Conservation (phyloP, 768 basidiomycete genomes). For the Naematelia encephala region DNA sequence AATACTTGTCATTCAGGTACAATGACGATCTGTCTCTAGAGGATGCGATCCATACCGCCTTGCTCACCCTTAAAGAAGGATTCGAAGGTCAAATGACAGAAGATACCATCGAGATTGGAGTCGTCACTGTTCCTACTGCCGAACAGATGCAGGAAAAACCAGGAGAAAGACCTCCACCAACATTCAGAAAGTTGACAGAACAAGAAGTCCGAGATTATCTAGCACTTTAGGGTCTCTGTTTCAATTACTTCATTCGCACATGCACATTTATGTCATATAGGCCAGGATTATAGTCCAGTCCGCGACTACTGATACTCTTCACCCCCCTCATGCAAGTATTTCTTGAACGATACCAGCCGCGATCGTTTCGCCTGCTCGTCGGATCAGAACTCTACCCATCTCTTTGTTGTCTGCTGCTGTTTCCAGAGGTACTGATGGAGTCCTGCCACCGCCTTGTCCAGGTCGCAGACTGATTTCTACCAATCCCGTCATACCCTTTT, state of each 20-base stretch:
- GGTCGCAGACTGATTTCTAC: slow-evolving; percentile 74
- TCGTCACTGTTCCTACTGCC: slow-evolving; percentile 80
- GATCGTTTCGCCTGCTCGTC: slow-evolving; percentile 89
- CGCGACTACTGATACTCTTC: not conserved
- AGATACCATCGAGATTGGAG: slow-evolving; percentile 98
- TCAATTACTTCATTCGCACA: not conserved
- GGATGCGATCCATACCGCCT: slow-evolving; percentile 97
- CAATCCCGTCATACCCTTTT: slow-evolving; percentile 80
- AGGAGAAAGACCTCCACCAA: slow-evolving; percentile 71
- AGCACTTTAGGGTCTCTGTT: slow-evolving; percentile 34
- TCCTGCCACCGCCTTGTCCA: slow-evolving; percentile 55
- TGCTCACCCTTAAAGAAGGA: slow-evolving; percentile 95
- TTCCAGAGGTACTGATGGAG: slow-evolving; percentile 75
- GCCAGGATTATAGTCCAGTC: not conserved
- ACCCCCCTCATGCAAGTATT: slow-evolving; percentile 5
- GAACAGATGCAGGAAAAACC: slow-evolving; percentile 64
- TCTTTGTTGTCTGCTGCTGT: slow-evolving; percentile 84
- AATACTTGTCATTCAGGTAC: slow-evolving; percentile 60
- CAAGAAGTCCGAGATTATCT: slow-evolving; percentile 97
- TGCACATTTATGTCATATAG: not conserved
- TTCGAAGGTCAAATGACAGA: slow-evolving; percentile 99
- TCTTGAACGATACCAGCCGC: slow-evolving; percentile 66
- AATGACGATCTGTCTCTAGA: slow-evolving; percentile 98
- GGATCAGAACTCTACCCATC: slow-evolving; percentile 86
- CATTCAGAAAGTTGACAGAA: slow-evolving; percentile 92